These are phyloP conservation scores for Dacryopinax primogenitus DNA, from an alignment of 768 basidiomycete species.

Conservation along the genomic window DNA sequence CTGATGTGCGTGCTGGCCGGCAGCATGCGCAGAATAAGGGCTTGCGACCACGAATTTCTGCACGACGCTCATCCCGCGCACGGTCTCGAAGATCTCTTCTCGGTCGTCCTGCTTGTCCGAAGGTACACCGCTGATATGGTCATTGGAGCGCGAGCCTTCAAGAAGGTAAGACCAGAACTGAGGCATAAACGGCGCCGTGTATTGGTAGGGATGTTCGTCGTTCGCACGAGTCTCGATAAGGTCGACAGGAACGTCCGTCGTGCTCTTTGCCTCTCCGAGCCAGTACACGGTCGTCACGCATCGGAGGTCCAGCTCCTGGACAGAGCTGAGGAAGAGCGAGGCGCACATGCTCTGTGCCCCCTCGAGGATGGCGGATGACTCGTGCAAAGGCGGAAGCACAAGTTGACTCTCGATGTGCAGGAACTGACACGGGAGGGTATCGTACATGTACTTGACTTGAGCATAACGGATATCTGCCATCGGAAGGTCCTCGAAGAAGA, in stretches of 20 bases:
- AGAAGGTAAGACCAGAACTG: constrained; percentile 18
- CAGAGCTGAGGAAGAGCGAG: constrained; percentile 12
- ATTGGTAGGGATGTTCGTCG: background rate
- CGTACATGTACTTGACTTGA: constrained; percentile 16
- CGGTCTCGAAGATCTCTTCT: constrained; percentile 12
- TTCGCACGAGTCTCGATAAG: background rate
- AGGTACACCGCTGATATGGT: background rate
- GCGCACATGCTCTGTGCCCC: background rate
- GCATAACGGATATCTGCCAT: constrained; percentile 13
- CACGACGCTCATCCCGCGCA: constrained; percentile 16
- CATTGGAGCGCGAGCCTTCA: constrained; percentile 1
- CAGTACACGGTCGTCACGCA: constrained; percentile 18
- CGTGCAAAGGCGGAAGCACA: constrained; percentile 12
- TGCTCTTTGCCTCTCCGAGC: constrained; percentile 12
- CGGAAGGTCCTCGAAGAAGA: constrained; percentile 18
- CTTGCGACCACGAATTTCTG: constrained; percentile 19
- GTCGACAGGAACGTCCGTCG: background rate
- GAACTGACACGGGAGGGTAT: constrained; percentile 20
- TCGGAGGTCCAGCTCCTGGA: constrained; percentile 15
- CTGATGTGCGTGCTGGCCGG: background rate
- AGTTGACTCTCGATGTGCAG: constrained; percentile 18
- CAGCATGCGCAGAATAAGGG: background rate
- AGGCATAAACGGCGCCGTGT: constrained; percentile 17
- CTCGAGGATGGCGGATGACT: constrained; percentile 8
- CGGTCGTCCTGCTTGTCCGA: constrained; percentile 13